Conservation (phyloP, 2,329 filamentous ascomycete species). For the Diaporthe longicolla region DNA sequence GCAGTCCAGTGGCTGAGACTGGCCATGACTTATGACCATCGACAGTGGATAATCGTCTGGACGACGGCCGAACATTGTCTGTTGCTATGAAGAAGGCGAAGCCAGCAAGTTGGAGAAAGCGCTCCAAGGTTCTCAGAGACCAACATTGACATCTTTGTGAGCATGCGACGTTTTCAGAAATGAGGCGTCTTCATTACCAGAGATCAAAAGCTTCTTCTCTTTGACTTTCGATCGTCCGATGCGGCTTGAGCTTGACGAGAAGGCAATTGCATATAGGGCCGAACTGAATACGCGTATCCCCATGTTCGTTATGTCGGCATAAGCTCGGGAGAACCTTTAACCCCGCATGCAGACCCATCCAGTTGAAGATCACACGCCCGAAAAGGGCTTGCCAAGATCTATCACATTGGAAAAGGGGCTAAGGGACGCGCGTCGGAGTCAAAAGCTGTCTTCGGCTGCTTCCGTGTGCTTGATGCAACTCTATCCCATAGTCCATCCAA, state of each 20-base stretch:
- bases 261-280: slow-evolving; percentile 2
- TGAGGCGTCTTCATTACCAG: neutral
- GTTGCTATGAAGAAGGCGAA: neutral
- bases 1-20: neutral
- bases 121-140: no score
- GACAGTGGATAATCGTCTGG: neutral
- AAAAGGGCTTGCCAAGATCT: neutral
- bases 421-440: neutral
- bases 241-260: neutral
- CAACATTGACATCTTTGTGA: neutral
- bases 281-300: slow-evolving; percentile 2
- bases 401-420: neutral
- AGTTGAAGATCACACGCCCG: neutral
- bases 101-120: neutral
- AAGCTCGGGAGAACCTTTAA: slow-evolving; percentile 1
- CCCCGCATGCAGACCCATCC: neutral
- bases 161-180: no score
- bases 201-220: neutral
- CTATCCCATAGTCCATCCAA: neutral
- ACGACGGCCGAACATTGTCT: neutral
- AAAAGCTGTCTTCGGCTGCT: neutral
- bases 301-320: neutral
- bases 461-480: neutral
- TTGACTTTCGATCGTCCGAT: slow-evolving; percentile 10
- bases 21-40: neutral